Evolutionary conservation across 352 stramenopile genomes (phyloP).

Genomic region (Phytophthora aleatoria): DNA sequence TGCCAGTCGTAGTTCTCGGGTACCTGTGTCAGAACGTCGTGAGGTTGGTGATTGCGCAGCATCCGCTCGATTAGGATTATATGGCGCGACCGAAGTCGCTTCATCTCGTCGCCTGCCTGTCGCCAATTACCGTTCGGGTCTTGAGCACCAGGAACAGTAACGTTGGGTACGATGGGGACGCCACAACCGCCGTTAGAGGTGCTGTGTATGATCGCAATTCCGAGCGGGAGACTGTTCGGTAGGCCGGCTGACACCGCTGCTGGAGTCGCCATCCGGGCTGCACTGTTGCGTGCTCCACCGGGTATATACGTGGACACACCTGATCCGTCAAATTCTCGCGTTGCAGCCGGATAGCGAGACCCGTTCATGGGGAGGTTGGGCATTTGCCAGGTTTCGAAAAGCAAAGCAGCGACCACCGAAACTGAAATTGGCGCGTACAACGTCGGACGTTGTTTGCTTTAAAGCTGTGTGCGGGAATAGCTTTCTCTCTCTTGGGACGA

Average conservation of each 20-base stretch:
- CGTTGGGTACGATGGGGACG: slow-evolving; percentile 3
- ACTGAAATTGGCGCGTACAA: slow-evolving; percentile 16
- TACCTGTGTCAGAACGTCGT: slow-evolving; percentile 65
- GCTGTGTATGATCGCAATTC: neutral
- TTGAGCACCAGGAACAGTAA: neutral
- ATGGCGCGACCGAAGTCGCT: slow-evolving; percentile 46
- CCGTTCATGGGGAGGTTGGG: slow-evolving; percentile 33
- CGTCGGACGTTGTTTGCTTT: slow-evolving; percentile 1
- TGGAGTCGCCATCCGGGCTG: slow-evolving; percentile 6
- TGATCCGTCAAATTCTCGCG: slow-evolving; percentile 21
- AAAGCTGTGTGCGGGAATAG: neutral
- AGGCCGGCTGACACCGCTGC: slow-evolving; percentile 11
- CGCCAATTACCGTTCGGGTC: slow-evolving; percentile 27
- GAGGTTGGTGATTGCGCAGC: slow-evolving; percentile 55
- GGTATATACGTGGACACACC: slow-evolving; percentile 18
- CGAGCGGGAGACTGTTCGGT: slow-evolving; percentile 1
- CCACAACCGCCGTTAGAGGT: neutral
- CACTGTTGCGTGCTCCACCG: slow-evolving; percentile 12
- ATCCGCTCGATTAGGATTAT: slow-evolving; percentile 62
- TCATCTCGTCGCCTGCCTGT: slow-evolving; percentile 34
- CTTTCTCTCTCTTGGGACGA: slow-evolving; percentile 30
- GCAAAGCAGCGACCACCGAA: slow-evolving; percentile 29
- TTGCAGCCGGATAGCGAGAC: slow-evolving; percentile 23
- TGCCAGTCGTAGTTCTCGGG: slow-evolving; percentile 67
- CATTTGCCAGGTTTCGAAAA: slow-evolving; percentile 18